Percentiles rank a stretch among this genome's conserved stretches.
These are phyloP conservation scores for Rusavskia elegans DNA, from an alignment of 495 filamentous ascomycete genomes.

Conservation along the genomic window DNA sequence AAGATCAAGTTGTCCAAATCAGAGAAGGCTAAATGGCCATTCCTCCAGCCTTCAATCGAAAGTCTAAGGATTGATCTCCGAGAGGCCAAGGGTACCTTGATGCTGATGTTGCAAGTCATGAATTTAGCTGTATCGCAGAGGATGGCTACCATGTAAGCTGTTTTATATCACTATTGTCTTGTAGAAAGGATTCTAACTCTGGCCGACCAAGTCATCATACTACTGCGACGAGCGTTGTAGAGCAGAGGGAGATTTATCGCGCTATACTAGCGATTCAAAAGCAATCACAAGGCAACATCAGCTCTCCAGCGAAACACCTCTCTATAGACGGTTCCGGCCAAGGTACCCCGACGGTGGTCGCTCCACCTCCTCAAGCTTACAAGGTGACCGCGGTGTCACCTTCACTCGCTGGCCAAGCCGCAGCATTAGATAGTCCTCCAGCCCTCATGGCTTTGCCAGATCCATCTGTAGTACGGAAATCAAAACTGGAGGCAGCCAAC, in stretches of 20 bases:
- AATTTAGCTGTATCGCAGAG: slow-evolving; percentile 8
- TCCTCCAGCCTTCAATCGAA: slow-evolving; percentile 8
- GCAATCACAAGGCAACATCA: not conserved
- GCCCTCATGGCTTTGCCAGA: not conserved
- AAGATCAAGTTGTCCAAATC: slow-evolving; percentile 2
- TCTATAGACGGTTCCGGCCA: not conserved
- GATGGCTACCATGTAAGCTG: slow-evolving; percentile 2
- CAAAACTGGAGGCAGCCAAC: not conserved
- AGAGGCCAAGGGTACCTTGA: slow-evolving; percentile 11
- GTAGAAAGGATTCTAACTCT: not conserved
- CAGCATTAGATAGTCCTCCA: not conserved
- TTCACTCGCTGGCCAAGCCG: not conserved
- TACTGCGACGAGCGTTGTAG: not conserved
- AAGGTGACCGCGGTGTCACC: not conserved
- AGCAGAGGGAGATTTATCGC: slow-evolving; percentile 1
- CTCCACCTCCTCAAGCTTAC: no score
- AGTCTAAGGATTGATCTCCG: slow-evolving; percentile 4
- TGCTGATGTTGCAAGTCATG: slow-evolving; percentile 13
- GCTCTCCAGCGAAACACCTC: not conserved
- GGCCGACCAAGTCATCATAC: not conserved
- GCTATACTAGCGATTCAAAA: slow-evolving; percentile 3
- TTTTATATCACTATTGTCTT: no score
- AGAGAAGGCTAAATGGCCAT: slow-evolving; percentile 9
- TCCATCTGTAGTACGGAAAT: not conserved
- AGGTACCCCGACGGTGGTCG: not conserved